Evolutionary conservation across 2,329 filamentous ascomycete species (phyloP).

Genomic region (Hymenoscyphus occultus): DNA sequence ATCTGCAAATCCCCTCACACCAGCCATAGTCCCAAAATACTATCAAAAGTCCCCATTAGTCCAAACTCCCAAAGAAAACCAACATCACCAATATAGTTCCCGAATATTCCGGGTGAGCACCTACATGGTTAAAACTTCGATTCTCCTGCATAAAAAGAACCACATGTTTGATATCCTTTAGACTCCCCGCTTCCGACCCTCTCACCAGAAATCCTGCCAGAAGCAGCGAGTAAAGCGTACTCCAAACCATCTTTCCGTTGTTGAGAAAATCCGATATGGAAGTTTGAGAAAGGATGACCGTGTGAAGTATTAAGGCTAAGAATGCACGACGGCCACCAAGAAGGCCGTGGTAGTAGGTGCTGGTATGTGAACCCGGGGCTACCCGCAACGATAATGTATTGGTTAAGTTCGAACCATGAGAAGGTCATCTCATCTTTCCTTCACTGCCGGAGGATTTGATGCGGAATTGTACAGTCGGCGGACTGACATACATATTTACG

Average conservation of each 20-base stretch:
- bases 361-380: not conserved
- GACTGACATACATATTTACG: not conserved
- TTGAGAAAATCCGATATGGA: not conserved
- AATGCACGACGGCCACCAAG: not conserved
- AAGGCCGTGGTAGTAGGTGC: not conserved
- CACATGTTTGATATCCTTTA: constrained; percentile 53
- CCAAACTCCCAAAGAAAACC: not conserved
- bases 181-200: constrained; percentile 36
- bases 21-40: constrained; percentile 54
- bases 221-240: not conserved
- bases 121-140: constrained; percentile 41
- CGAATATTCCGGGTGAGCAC: not conserved
- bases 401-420: not conserved
- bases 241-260: not conserved
- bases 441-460: not conserved
- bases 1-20: constrained; percentile 52
- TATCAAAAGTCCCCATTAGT: not conserved
- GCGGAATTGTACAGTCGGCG: not conserved
- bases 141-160: constrained; percentile 54
- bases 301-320: not conserved
- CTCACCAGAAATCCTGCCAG: not conserved
- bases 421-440: not conserved
- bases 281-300: not conserved
- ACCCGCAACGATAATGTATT: not conserved
- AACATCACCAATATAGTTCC: not conserved